Conservation (phyloP, 2,329 filamentous ascomycete species). For the Shiraia sp. region DNA sequence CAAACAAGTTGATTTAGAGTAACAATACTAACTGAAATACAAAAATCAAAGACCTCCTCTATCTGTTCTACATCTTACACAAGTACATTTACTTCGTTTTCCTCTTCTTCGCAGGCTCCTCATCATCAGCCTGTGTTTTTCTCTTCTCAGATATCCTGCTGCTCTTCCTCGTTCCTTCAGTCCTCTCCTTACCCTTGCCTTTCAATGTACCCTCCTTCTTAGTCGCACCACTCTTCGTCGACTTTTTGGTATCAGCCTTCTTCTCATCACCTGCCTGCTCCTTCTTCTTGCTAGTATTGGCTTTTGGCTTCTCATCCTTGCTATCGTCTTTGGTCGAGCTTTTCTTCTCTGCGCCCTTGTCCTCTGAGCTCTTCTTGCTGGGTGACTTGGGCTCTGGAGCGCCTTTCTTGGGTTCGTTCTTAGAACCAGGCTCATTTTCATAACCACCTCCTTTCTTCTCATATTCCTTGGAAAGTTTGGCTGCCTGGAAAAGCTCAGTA, state of each 20-base stretch:
- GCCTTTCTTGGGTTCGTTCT: slow-evolving; percentile 51
- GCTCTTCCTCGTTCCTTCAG: slow-evolving; percentile 25
- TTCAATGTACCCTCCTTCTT: slow-evolving; percentile 19
- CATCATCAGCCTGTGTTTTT: slow-evolving; percentile 21
- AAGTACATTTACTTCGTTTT: slow-evolving; percentile 6
- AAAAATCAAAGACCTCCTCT: too few relatives aligned
- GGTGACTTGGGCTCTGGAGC: slow-evolving; percentile 42
- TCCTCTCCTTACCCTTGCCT: slow-evolving; percentile 19
- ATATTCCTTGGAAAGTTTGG: slow-evolving; percentile 50
- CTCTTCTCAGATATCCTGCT: slow-evolving; percentile 20
- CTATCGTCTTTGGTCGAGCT: slow-evolving; percentile 9
- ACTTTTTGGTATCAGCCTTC: slow-evolving; percentile 17
- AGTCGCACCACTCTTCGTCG: slow-evolving; percentile 18
- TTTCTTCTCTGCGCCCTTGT: slow-evolving; percentile 17
- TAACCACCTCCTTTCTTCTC: slow-evolving; percentile 47
- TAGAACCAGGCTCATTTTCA: slow-evolving; percentile 47
- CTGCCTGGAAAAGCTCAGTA: slow-evolving; percentile 28
- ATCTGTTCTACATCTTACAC: background rate
- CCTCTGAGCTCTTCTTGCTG: slow-evolving; percentile 24
- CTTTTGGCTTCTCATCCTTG: slow-evolving; percentile 22
- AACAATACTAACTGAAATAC: too few relatives aligned
- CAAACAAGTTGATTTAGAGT: too few relatives aligned
- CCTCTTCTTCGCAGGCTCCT: slow-evolving; percentile 23
- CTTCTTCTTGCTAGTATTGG: slow-evolving; percentile 23
- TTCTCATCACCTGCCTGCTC: slow-evolving; percentile 13